Evolutionary conservation across 148 eudicot species (phyloP).

Genomic region (Nepenthes gracilis): DNA sequence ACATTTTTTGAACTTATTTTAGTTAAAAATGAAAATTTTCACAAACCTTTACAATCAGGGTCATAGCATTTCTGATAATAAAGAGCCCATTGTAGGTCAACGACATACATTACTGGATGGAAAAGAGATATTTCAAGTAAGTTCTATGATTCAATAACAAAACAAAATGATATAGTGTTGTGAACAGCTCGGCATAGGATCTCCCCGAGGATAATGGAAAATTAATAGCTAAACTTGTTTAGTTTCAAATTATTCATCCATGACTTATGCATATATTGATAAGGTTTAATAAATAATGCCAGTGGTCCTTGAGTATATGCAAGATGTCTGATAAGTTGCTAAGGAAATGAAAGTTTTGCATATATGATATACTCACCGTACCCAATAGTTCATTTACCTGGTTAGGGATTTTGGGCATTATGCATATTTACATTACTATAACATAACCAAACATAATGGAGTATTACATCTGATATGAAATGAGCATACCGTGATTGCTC

Average conservation of each 20-base stretch:
- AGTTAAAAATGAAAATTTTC: neutral
- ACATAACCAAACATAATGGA: neutral
- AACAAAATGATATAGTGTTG: too few relatives aligned
- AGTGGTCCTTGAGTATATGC: too few relatives aligned
- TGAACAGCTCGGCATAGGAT: too few relatives aligned
- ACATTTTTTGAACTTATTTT: neutral
- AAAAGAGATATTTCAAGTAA: constrained; percentile 1
- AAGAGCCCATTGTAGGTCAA: constrained; percentile 64
- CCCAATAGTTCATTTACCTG: too few relatives aligned
- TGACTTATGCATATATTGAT: neutral
- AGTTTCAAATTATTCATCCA: neutral
- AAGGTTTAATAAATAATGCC: too few relatives aligned
- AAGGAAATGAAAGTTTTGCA: too few relatives aligned
- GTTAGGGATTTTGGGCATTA: too few relatives aligned
- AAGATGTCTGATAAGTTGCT: too few relatives aligned
- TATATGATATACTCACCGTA: too few relatives aligned
- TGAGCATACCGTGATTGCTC: constrained; percentile 75
- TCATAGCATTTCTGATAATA: constrained; percentile 97
- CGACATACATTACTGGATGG: constrained; percentile 69
- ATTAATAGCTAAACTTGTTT: neutral
- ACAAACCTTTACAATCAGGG: constrained; percentile 93
- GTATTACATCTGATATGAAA: too few relatives aligned
- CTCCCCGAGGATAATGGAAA: too few relatives aligned
- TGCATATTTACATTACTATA: neutral
- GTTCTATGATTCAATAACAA: too few relatives aligned